Percentiles rank a stretch among this genome's conserved stretches.
Evolutionary conservation across 768 basidiomycete species (phyloP).

Genomic region (Boletus huronensis): DNA sequence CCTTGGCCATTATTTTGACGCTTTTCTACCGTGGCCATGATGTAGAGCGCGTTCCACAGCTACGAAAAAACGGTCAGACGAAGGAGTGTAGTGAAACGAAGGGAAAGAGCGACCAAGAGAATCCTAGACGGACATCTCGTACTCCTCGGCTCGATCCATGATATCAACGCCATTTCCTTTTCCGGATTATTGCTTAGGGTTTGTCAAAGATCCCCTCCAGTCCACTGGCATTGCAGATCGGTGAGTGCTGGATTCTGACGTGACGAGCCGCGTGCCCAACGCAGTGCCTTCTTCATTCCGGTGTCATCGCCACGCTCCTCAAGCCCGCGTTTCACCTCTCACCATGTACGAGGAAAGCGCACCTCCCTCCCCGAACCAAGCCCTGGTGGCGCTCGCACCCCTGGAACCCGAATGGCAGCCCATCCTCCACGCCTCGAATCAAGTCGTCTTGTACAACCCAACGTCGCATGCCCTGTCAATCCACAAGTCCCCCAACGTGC

Average conservation of each 20-base stretch:
- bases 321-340: background rate
- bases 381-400: conserved; percentile 27
- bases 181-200: background rate
- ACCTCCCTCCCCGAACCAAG: conserved; percentile 31
- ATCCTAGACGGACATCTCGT: background rate
- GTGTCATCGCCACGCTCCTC: conserved; percentile 1
- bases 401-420: conserved; percentile 59
- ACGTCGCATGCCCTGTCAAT: conserved; percentile 80
- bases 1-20: conserved; percentile 5
- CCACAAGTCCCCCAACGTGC: conserved; percentile 31
- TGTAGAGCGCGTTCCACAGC: background rate
- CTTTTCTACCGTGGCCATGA: background rate
- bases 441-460: conserved; percentile 85
- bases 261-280: conserved; percentile 2
- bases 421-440: conserved; percentile 78
- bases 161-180: background rate
- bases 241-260: background rate
- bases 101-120: no score
- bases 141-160: background rate
- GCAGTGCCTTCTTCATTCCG: background rate
- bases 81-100: background rate
- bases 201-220: no score
- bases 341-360: conserved; percentile 31
- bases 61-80: background rate
- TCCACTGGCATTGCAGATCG: no score